Evolutionary conservation across 1,284 basidiomycete species (phyloP).

Genomic region (Naganishia albida): DNA sequence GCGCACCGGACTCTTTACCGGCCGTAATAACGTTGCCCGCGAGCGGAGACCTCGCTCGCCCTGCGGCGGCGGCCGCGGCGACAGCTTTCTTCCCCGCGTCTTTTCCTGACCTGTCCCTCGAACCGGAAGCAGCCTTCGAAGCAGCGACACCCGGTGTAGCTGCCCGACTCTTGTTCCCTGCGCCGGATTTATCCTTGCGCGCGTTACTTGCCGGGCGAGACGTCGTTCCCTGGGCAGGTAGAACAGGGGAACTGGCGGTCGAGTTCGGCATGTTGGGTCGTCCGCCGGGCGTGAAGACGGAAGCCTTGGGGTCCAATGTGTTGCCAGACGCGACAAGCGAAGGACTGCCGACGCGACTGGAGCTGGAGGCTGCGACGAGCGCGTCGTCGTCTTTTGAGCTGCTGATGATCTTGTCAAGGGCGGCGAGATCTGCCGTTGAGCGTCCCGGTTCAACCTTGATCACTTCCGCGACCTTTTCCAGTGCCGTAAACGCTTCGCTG

Average conservation of each 20-base stretch:
- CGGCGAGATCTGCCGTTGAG: conserved; percentile 2
- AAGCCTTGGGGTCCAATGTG: conserved; percentile 19
- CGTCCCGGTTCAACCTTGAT: conserved; percentile 21
- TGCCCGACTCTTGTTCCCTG: neutral
- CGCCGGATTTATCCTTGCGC: conserved; percentile 7
- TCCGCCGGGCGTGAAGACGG: conserved; percentile 9
- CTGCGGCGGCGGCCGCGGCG: neutral
- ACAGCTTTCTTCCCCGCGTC: neutral
- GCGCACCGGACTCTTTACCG: neutral
- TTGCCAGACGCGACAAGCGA: neutral
- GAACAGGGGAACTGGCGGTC: neutral
- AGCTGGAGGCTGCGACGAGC: neutral
- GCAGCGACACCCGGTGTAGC: neutral
- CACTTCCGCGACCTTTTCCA: conserved; percentile 9
- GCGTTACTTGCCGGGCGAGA: neutral
- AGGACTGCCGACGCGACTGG: neutral
- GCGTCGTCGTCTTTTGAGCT: neutral
- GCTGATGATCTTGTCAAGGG: conserved; percentile 10
- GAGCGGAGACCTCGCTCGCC: neutral
- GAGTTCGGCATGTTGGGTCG: conserved; percentile 1
- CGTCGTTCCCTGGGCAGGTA: neutral
- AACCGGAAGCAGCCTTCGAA: neutral
- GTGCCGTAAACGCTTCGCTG: neutral
- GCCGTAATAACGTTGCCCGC: neutral
- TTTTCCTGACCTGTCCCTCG: too few species aligned